Conservation (phyloP, 192 early-diverging fungal species). For the Coemansia sp. region DNA sequence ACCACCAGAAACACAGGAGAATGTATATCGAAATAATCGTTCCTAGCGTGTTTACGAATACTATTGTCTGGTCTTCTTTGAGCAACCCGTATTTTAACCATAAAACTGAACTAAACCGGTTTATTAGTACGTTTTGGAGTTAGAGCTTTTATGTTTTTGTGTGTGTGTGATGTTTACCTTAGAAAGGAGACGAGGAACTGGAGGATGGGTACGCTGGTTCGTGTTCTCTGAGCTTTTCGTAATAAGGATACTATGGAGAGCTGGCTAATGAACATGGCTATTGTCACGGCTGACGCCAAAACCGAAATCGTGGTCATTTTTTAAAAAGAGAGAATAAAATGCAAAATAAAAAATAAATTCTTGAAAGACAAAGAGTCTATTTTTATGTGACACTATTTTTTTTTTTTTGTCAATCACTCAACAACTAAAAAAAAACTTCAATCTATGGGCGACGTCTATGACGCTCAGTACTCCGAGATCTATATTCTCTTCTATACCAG, state of each 20-base stretch:
- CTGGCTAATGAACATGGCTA: constrained; percentile 50
- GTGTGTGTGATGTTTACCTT: constrained; percentile 1
- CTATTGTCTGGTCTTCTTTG: constrained; percentile 21
- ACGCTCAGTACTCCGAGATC: constrained; percentile 31
- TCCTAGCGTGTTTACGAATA: constrained; percentile 27
- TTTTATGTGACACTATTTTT: neutral
- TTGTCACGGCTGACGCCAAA: constrained; percentile 22
- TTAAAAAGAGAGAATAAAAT: neutral
- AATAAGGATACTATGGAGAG: constrained; percentile 29
- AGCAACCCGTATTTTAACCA: constrained; percentile 53
- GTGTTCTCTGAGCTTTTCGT: constrained; percentile 16
- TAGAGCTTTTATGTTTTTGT: too few species aligned
- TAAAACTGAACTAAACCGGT: constrained; percentile 24
- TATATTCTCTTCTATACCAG: constrained; percentile 9
- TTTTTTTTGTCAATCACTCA: too few species aligned
- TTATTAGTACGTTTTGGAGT: neutral
- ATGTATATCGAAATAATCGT: constrained; percentile 31
- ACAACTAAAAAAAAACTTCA: too few species aligned
- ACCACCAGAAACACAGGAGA: constrained; percentile 35
- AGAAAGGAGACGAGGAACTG: constrained; percentile 43
- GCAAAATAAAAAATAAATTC: neutral
- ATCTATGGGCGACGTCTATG: constrained; percentile 16
- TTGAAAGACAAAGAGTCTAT: constrained; percentile 5
- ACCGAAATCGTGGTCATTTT: constrained; percentile 36
- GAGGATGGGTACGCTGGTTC: constrained; percentile 26